Conservation (phyloP, 1,284 basidiomycete species). For the Golubevia pallescens region DNA sequence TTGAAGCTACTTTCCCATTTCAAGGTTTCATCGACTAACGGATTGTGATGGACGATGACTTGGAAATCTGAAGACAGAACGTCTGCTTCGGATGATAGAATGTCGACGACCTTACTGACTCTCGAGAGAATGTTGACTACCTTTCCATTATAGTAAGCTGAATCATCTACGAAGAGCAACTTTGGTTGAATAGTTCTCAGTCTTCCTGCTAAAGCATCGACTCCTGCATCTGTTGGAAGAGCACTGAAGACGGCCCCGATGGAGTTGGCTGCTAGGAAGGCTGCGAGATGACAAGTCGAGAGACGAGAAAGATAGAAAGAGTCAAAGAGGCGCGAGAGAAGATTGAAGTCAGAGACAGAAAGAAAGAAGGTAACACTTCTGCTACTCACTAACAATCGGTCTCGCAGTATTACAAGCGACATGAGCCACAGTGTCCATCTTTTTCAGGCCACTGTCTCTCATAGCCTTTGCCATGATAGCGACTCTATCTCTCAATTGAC, state of each 20-base stretch:
- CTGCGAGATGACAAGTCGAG: neutral
- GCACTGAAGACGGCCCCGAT: constrained; percentile 35
- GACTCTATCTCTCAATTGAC: constrained; percentile 24
- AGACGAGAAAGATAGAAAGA: too few relatives aligned
- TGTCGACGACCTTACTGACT: constrained; percentile 20
- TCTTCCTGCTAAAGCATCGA: constrained; percentile 24
- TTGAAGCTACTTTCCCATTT: neutral
- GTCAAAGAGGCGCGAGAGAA: too few relatives aligned
- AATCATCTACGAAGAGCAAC: constrained; percentile 33
- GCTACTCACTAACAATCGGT: constrained; percentile 16
- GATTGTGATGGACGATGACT: neutral
- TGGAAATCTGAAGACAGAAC: neutral
- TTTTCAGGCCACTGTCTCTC: constrained; percentile 20
- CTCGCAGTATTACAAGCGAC: constrained; percentile 23
- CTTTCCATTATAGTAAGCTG: constrained; percentile 31
- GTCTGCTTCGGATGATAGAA: constrained; percentile 12
- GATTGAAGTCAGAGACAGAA: too few relatives aligned
- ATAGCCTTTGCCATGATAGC: constrained; percentile 26
- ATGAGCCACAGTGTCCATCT: constrained; percentile 25
- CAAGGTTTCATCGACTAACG: neutral
- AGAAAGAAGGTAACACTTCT: neutral
- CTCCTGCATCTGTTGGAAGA: constrained; percentile 32
- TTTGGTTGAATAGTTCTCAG: constrained; percentile 29
- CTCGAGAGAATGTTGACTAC: constrained; percentile 23
- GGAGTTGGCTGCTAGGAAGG: constrained; percentile 25